phyloP scores from a whole-genome alignment of 140 eudicot genomes.

The Ambrosia hybrid region DNA sequence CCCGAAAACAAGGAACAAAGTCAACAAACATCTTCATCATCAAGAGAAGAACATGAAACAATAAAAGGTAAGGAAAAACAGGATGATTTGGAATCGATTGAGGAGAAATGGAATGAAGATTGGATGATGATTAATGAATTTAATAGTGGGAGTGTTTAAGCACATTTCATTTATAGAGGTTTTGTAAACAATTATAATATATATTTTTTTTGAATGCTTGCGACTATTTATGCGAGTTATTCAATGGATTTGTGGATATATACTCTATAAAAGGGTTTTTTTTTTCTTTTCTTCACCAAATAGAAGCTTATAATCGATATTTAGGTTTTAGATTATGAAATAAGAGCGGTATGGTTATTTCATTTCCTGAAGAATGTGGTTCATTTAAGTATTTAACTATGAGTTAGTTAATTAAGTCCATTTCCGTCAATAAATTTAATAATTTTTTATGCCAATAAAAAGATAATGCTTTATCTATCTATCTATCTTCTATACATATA shows the following conservation, averaged over 20 bases:
- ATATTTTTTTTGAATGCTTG: neutral
- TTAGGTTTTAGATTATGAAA: too few relatives aligned
- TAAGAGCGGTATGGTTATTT: too few relatives aligned
- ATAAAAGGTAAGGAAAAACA: conserved; percentile 2
- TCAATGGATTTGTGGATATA: neutral
- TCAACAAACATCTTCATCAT: neutral
- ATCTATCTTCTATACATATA: too few relatives aligned
- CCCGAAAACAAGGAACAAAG: conserved; percentile 15
- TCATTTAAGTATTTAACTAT: too few relatives aligned
- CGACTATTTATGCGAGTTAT: neutral
- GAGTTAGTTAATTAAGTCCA: too few relatives aligned
- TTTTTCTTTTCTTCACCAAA: too few relatives aligned
- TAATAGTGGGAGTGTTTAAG: conserved; percentile 20
- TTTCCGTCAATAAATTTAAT: too few relatives aligned
- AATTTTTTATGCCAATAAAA: too few relatives aligned
- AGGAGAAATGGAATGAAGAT: conserved; percentile 43
- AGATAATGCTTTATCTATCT: too few relatives aligned
- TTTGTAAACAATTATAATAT: neutral
- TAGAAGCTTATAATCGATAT: neutral
- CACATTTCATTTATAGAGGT: neutral
- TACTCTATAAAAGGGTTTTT: too few relatives aligned
- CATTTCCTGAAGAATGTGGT: too few relatives aligned
- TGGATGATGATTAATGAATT: conserved; percentile 55
- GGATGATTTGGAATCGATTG: conserved; percentile 22
- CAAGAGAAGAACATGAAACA: conserved; percentile 3